These are phyloP conservation scores for Coemansia sp. DNA, from an alignment of 192 early-diverging fungal species.

Conservation along the genomic window DNA sequence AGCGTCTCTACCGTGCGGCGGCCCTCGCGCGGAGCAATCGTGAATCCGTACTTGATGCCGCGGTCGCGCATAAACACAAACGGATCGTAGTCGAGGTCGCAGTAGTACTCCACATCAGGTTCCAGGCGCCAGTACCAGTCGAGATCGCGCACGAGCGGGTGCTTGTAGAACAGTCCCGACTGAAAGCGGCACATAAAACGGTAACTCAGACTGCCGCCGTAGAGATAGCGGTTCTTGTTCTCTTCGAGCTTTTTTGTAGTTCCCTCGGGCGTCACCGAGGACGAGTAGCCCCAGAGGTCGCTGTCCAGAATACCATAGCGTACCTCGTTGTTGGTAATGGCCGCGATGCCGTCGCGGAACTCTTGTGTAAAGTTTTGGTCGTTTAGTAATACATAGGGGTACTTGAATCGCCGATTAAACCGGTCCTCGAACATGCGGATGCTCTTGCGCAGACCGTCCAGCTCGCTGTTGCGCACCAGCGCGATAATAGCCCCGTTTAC, in stretches of 20 bases:
- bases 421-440: constrained; percentile 68
- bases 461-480: constrained; percentile 71
- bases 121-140: constrained; percentile 81
- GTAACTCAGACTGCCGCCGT: constrained; percentile 71
- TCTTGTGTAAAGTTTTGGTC: constrained; percentile 71
- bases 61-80: constrained; percentile 72
- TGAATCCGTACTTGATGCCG: constrained; percentile 73
- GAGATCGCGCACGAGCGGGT: constrained; percentile 61
- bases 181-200: constrained; percentile 76
- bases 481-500: constrained; percentile 66
- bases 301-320: constrained; percentile 43
- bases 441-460: constrained; percentile 60
- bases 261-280: constrained; percentile 43
- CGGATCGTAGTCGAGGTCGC: constrained; percentile 74
- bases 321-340: constrained; percentile 49
- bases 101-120: constrained; percentile 72
- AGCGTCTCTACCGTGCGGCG: constrained; percentile 63
- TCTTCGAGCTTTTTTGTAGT: constrained; percentile 36
- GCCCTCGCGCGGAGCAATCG: constrained; percentile 65
- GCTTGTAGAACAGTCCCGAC: constrained; percentile 68
- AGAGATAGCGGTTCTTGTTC: constrained; percentile 61
- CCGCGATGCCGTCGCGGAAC: constrained; percentile 61
- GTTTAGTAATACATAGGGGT: constrained; percentile 84
- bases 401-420: constrained; percentile 72
- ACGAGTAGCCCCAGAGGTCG: constrained; percentile 52